These are phyloP conservation scores for Udeniomyces megalosporus DNA, from an alignment of 768 basidiomycete genomes.

Conservation along the genomic window DNA sequence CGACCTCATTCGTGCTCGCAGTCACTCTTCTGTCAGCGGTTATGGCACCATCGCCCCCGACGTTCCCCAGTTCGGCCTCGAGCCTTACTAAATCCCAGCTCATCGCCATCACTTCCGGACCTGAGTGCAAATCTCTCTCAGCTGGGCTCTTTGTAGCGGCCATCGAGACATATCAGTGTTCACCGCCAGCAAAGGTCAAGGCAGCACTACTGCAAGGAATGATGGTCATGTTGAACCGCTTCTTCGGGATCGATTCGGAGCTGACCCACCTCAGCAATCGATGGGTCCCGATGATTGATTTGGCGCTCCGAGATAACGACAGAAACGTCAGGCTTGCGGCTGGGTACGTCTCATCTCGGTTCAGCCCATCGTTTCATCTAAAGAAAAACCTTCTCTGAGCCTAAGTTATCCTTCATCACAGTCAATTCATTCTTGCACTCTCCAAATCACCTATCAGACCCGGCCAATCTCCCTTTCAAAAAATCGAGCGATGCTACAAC, in stretches of 20 bases:
- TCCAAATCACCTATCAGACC: neutral
- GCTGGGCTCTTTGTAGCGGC: no score
- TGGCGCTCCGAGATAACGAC: constrained; percentile 1
- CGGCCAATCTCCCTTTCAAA: neutral
- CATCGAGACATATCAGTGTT: no score
- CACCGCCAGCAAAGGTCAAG: constrained; percentile 1
- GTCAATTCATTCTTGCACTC: constrained; percentile 15
- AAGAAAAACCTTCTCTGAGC: no score
- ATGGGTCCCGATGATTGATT: no score
- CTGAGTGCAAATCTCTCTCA: neutral
- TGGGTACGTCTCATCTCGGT: constrained; percentile 5
- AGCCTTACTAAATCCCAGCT: neutral
- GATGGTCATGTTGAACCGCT: neutral
- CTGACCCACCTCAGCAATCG: neutral
- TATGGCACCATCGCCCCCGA: no score
- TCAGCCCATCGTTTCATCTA: no score
- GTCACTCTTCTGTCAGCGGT: no score
- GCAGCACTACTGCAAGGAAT: neutral
- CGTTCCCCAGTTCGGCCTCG: neutral
- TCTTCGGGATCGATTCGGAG: neutral
- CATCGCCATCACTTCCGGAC: neutral
- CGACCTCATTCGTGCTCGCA: no score
- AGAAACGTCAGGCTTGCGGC: constrained; percentile 17
- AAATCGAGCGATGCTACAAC: neutral
- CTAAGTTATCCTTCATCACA: neutral